Conservation (phyloP, 768 basidiomycete genomes). For the Collybia sp. region DNA sequence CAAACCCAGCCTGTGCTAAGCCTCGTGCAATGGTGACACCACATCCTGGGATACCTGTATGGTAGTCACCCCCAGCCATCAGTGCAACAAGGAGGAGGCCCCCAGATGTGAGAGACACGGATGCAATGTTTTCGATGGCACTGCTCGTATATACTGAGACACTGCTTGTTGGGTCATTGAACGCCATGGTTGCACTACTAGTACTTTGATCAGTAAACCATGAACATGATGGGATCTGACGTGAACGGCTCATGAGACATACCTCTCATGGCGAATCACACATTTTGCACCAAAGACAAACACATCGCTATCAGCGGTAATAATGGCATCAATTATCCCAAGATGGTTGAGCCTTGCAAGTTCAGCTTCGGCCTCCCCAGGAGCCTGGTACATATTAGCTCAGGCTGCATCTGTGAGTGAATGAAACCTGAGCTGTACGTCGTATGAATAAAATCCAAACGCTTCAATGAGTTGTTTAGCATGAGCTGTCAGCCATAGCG, state of each 20-base stretch:
- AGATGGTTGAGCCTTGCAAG: constrained; percentile 34
- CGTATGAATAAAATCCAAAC: constrained; percentile 35
- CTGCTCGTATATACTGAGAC: constrained; percentile 12
- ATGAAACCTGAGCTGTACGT: constrained; percentile 2
- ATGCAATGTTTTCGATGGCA: constrained; percentile 13
- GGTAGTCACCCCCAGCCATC: constrained; percentile 30
- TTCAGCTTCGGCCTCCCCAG: constrained; percentile 47
- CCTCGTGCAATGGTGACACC: constrained; percentile 51
- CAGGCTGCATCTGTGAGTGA: too few relatives aligned
- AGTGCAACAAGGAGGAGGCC: constrained; percentile 28
- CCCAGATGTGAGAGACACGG: constrained; percentile 18
- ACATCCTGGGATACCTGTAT: constrained; percentile 30
- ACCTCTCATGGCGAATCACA: constrained; percentile 32
- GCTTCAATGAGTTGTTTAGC: constrained; percentile 28
- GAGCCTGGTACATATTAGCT: constrained; percentile 27
- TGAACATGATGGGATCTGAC: constrained; percentile 7
- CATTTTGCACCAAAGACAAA: constrained; percentile 41
- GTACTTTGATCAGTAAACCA: constrained; percentile 23
- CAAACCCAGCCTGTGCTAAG: constrained; percentile 55
- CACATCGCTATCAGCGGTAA: constrained; percentile 45
- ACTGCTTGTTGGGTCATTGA: constrained; percentile 45
- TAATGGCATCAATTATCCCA: constrained; percentile 37
- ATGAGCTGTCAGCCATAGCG: background rate
- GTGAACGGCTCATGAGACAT: constrained; percentile 7
- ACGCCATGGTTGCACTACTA: constrained; percentile 34